Base-by-base conservation (phyloP, 1,284 basidiomycete genomes). In the Ganoderma leucocontextum region DNA sequence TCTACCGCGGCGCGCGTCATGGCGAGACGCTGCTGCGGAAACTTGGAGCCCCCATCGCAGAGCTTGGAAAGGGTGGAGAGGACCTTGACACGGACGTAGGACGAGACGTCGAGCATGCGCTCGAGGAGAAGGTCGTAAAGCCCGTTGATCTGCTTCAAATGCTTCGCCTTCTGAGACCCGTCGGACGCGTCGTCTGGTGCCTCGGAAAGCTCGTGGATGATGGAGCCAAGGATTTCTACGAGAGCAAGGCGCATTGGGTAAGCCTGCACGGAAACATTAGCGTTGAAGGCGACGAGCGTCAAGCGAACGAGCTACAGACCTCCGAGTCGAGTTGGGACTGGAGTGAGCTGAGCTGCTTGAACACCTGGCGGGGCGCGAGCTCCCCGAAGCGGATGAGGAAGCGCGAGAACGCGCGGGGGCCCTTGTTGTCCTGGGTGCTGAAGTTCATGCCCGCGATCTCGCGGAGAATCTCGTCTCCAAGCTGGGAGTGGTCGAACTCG, bases 231-330 rank as follows among this genome's bases (percentile, higher is more conserved):
- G 68, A 96, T 88, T 78, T 97, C 96, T 60, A 98, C 89, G 65
- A 98, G 86, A 0, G 94, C 95, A 83, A 96, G 95, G 44, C 98
- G 94, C 91, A 99, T 97, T 0, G 96, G 95, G 76, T 99, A 98
- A 0, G 95, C 93, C 94, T 96, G 64, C 0, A 10, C n/a, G 22
- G 25, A 47, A 41, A 29, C 4, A 33, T 44, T 6, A 38, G 35
- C 33, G 13, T 17, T 38, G 9, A 70, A 12, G 29, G 12, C 19
- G 19, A 33, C 69, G 8, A 57, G 57, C 63, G 22, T 62, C 39
- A 19, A 36, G 4, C 29, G 57, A 67, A 53, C 55, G 35, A 62
- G 2, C 19, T 9, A 77, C 87, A 25, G 75, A 94, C 95, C 82
- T 99, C 97, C 39, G 94, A 96, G 77, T 99, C 97, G 41, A 98